Evolutionary conservation across 805 yeast species (phyloP), one percentile per base, ranked within the genome.

Genomic region (Scheffersomyces spartinae): DNA sequence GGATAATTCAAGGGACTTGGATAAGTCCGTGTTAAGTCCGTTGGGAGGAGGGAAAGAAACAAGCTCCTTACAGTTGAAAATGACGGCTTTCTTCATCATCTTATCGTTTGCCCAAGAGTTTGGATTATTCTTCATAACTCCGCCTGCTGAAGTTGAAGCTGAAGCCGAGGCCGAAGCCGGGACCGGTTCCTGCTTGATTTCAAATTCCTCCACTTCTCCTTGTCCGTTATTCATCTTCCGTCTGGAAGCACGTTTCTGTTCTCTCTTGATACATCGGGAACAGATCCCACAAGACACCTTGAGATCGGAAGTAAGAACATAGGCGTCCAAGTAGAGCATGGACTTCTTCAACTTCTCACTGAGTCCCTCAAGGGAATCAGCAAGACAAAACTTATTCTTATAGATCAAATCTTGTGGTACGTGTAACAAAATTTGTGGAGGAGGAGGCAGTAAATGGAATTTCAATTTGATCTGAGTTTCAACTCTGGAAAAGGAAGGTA

Each of bases 401-500:
- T 94, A 76, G 25, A 88, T 79, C 18, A 93, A 72, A 47, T 85
- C 94, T 29, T 83, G 68, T 5, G 97, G 94, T 24, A 91, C 54
- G 46, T 83, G 91, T 17, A 91, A 53, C 26, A 82, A 53, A 26
- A 66, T 61, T 39, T 83, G 79, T 4, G 71, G 64, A 1, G 94
- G 94, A 1, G 88, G 71, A 1, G 95, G 94, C 16, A 74, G 64
- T 22, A 88, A 56, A 6, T 65, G 47, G 12, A 88, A 52, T 22
- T 66, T 64, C 21, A 93, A 57, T 48, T 84, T 86, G 45, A 91
- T 83, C 54, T 91, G 98, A 9, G 96, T 88, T 52, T 88, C 98
- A 5, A 88, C 98, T 36, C 98, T 70, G 8, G 95, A 83, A 38
- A 73, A 74, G 4, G 69, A 55, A 2, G 96, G 96, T 23, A 88